These are phyloP conservation scores for Chaetoceros muelleri DNA, from an alignment of 108 stramenopile species.

Conservation along the genomic window DNA sequence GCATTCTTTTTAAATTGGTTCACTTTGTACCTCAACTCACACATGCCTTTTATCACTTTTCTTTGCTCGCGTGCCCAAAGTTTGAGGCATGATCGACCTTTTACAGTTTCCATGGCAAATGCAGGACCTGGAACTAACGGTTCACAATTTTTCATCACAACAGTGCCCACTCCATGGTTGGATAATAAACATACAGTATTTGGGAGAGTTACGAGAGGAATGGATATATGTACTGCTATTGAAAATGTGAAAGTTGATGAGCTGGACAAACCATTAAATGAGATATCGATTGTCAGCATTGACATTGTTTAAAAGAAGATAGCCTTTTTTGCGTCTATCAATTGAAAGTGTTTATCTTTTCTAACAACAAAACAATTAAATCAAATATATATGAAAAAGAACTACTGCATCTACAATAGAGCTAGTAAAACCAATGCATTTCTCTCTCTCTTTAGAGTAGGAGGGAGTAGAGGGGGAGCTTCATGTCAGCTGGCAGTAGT, in stretches of 20 bases:
- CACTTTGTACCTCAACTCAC: no score
- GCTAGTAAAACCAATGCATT: no score
- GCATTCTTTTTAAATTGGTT: background rate
- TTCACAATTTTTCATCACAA: conserved; percentile 62
- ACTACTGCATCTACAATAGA: no score
- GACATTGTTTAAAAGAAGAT: conserved; percentile 61
- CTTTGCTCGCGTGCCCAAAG: conserved; percentile 11
- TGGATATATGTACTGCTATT: conserved; percentile 90
- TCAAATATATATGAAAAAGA: no score
- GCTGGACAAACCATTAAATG: conserved; percentile 88
- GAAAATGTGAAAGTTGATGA: conserved; percentile 91
- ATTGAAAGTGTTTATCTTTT: no score
- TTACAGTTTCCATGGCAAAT: conserved; percentile 98
- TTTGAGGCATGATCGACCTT: conserved; percentile 88
- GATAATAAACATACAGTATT: conserved; percentile 97
- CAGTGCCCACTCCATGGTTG: conserved; percentile 90
- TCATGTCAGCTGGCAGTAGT: no score
- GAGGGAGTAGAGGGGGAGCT: no score
- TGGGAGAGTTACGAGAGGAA: conserved; percentile 90
- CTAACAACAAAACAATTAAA: no score
- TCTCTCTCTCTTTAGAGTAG: no score
- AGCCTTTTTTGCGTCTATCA: no score
- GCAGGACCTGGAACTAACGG: conserved; percentile 47
- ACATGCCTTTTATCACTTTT: conserved; percentile 2
- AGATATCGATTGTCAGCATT: conserved; percentile 87